Percentiles rank a stretch among this genome's conserved stretches.
phyloP scores from a whole-genome alignment of 2,329 filamentous ascomycete species.

The Fusarium zealandicum region DNA sequence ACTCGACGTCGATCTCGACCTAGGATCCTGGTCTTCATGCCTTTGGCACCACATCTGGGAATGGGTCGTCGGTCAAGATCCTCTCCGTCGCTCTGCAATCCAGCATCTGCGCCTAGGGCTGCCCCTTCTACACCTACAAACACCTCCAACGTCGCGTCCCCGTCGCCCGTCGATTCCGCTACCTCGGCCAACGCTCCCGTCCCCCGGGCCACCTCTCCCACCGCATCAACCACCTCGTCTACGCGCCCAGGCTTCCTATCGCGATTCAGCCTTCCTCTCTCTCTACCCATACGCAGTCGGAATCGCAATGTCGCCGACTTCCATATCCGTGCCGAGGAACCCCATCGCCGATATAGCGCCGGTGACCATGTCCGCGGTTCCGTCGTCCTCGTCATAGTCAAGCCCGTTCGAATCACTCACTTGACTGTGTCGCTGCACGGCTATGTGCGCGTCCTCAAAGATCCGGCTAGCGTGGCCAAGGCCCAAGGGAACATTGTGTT shows the following conservation, averaged over 20 bases:
- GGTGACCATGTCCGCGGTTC: slow-evolving; percentile 78
- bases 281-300: slow-evolving; percentile 58
- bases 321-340: slow-evolving; percentile 78
- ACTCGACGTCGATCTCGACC: slow-evolving; percentile 34
- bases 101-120: slow-evolving; percentile 49
- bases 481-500: slow-evolving; percentile 55
- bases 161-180: slow-evolving; percentile 44
- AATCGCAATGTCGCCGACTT: slow-evolving; percentile 77
- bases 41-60: slow-evolving; percentile 40
- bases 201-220: slow-evolving; percentile 33
- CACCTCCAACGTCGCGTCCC: slow-evolving; percentile 50
- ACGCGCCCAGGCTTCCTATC: slow-evolving; percentile 55
- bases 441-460: slow-evolving; percentile 81
- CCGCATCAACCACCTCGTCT: slow-evolving; percentile 35
- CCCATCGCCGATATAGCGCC: slow-evolving; percentile 77
- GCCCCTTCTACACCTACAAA: slow-evolving; percentile 47
- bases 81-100: slow-evolving; percentile 48
- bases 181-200: slow-evolving; percentile 45
- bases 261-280: slow-evolving; percentile 59
- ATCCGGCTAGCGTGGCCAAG: slow-evolving; percentile 63
- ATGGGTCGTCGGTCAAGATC: slow-evolving; percentile 41
- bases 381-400: slow-evolving; percentile 75
- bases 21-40: slow-evolving; percentile 38
- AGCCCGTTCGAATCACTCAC: slow-evolving; percentile 80
- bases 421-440: slow-evolving; percentile 80